These are phyloP conservation scores for Diddensiella transvaalensis DNA, from an alignment of 805 yeast genomes.

Conservation along the genomic window DNA sequence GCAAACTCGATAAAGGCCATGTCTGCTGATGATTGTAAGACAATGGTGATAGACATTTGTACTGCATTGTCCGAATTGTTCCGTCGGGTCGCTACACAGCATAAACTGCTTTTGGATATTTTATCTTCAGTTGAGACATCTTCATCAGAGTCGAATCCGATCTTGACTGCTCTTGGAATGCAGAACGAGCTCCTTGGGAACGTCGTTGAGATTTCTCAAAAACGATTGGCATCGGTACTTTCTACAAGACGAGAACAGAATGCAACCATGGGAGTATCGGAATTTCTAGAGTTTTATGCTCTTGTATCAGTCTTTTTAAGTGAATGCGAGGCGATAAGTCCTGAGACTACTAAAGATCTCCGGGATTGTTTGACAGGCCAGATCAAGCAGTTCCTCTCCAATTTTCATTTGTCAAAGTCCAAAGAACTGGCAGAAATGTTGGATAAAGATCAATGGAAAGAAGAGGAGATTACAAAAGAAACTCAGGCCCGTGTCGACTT, in stretches of 20 bases:
- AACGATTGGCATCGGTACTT: constrained; percentile 71
- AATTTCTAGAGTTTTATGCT: constrained; percentile 64
- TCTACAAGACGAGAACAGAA: constrained; percentile 73
- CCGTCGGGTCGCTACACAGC: constrained; percentile 71
- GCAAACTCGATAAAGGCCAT: constrained; percentile 55
- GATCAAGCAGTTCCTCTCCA: constrained; percentile 52
- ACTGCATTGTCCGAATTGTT: constrained; percentile 67
- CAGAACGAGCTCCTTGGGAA: constrained; percentile 55
- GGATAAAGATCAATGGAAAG: constrained; percentile 78
- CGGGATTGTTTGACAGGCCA: constrained; percentile 67
- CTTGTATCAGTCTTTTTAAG: constrained; percentile 65
- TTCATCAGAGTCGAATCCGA: constrained; percentile 4
- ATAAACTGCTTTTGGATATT: constrained; percentile 70
- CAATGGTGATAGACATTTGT: constrained; percentile 59
- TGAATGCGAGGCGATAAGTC: constrained; percentile 82
- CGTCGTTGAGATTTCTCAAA: constrained; percentile 68
- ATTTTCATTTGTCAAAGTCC: constrained; percentile 51
- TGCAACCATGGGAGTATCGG: constrained; percentile 52
- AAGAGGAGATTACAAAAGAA: constrained; percentile 49
- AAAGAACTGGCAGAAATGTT: constrained; percentile 46
- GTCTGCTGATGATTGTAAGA: constrained; percentile 72
- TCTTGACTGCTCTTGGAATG: constrained; percentile 53
- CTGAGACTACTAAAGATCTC: constrained; percentile 57
- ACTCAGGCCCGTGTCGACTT: constrained; percentile 51
- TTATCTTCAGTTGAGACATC: constrained; percentile 39